Percentiles rank a stretch among this genome's conserved stretches.
phyloP scores from a whole-genome alignment of 768 basidiomycete species.

The Gymnopilus dilepis region DNA sequence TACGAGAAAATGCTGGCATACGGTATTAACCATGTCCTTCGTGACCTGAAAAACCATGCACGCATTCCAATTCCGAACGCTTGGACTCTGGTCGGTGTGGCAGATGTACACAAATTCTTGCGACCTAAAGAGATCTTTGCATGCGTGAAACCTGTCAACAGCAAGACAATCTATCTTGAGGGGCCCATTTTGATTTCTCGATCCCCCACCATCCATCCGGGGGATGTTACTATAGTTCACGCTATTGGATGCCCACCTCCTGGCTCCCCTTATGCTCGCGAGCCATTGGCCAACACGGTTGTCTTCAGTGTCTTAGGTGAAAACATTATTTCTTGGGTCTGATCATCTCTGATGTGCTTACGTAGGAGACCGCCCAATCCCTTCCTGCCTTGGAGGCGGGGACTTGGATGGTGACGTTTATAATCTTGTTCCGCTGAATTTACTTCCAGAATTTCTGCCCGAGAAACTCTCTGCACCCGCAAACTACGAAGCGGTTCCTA shows the following conservation, averaged over 20 bases:
- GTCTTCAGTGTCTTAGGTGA: conserved; percentile 67
- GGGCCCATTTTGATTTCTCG: conserved; percentile 63
- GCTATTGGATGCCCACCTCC: conserved; percentile 66
- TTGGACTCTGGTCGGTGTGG: conserved; percentile 75
- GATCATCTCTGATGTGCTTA: neutral
- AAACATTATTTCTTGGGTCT: conserved; percentile 6
- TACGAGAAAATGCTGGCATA: conserved; percentile 58
- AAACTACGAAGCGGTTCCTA: conserved; percentile 51
- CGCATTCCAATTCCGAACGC: conserved; percentile 69
- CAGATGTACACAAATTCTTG: conserved; percentile 64
- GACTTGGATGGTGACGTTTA: conserved; percentile 73
- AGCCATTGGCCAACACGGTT: conserved; percentile 63
- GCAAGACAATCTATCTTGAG: conserved; percentile 48
- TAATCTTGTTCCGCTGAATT: conserved; percentile 51
- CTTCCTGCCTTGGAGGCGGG: conserved; percentile 69
- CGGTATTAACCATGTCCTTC: conserved; percentile 65
- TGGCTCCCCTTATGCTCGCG: conserved; percentile 54
- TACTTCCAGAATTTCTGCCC: conserved; percentile 40
- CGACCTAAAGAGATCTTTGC: conserved; percentile 64
- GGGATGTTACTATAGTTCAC: conserved; percentile 62
- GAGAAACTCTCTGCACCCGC: conserved; percentile 42
- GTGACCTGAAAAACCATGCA: conserved; percentile 66
- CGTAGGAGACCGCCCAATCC: conserved; percentile 61
- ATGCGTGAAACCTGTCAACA: conserved; percentile 51
- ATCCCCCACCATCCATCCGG: conserved; percentile 73